These are phyloP conservation scores for Oryza glumipatula DNA, from an alignment of 176 grass and related monocot species.

Conservation along the genomic window DNA sequence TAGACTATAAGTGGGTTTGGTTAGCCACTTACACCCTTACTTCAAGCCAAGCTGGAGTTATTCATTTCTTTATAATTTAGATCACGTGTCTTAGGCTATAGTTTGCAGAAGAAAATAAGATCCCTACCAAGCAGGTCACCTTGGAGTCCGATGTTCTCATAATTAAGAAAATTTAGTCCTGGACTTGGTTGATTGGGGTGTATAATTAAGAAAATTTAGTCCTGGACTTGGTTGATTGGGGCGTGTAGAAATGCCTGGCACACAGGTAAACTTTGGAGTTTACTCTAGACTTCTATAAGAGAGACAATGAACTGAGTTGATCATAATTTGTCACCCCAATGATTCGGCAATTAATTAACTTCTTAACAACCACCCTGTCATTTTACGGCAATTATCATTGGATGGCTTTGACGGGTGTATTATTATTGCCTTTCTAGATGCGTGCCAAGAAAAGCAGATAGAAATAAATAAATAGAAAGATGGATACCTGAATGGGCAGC, in stretches of 20 bases:
- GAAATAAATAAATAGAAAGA: background rate
- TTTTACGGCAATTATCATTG: slow-evolving; percentile 19
- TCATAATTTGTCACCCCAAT: slow-evolving; percentile 16
- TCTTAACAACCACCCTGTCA: slow-evolving; percentile 30
- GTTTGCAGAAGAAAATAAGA: too few relatives aligned
- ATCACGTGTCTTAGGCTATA: too few relatives aligned
- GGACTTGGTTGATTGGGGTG: background rate
- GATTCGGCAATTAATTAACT: slow-evolving; percentile 39
- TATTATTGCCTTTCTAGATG: slow-evolving; percentile 1
- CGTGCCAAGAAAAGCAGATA: background rate
- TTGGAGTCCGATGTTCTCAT: background rate
- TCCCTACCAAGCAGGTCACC: too few relatives aligned
- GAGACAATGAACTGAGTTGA: background rate
- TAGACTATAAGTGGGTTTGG: too few relatives aligned
- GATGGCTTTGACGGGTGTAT: slow-evolving; percentile 24
- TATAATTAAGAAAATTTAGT: too few relatives aligned
- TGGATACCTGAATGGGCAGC: background rate
- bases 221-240: background rate
- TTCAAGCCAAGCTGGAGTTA: too few relatives aligned
- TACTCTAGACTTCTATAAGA: background rate
- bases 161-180: background rate
- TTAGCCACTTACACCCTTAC: too few relatives aligned
- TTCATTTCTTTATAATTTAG: too few relatives aligned
- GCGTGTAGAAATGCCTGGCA: background rate
- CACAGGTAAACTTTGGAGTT: background rate